A percentile compares a stretch with the other conserved stretches of the same genome.
Evolutionary conservation across 257 asterid species (phyloP).

Genomic region (Rhazya stricta): DNA sequence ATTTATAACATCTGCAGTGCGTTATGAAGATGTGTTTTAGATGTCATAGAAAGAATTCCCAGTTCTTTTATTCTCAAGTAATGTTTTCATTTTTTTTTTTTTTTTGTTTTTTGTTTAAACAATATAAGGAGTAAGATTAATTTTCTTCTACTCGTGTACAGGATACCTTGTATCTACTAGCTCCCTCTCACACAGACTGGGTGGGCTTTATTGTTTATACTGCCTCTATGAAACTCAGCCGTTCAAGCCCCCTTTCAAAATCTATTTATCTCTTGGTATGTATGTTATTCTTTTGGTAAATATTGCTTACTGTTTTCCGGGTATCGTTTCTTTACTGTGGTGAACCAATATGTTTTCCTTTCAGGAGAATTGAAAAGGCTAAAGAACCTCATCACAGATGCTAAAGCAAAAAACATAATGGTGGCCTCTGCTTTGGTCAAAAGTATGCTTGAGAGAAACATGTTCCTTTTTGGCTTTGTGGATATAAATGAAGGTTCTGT

Average conservation of each 20-base stretch:
- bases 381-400: constrained; percentile 40
- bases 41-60: background rate
- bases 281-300: background rate
- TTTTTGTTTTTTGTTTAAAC: background rate
- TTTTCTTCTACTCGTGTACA: constrained; percentile 25
- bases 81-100: background rate
- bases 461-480: constrained; percentile 73
- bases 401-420: constrained; percentile 44
- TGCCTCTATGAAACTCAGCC: constrained; percentile 74
- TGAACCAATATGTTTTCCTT: constrained; percentile 6
- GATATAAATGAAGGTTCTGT: constrained; percentile 61
- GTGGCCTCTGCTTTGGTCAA: constrained; percentile 55
- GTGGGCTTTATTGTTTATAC: constrained; percentile 77
- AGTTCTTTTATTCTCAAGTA: background rate
- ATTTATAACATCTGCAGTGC: background rate
- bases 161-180: constrained; percentile 50
- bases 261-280: constrained; percentile 68
- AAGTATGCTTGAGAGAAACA: constrained; percentile 58
- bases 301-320: background rate
- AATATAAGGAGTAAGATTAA: background rate
- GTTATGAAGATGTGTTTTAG: background rate
- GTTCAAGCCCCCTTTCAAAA: constrained; percentile 73
- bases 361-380: constrained; percentile 64
- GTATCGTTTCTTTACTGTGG: background rate
- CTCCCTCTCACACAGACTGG: constrained; percentile 59